These are phyloP conservation scores for Metarhizium anisopliae DNA, from an alignment of 2,329 filamentous ascomycete genomes.

Conservation along the genomic window DNA sequence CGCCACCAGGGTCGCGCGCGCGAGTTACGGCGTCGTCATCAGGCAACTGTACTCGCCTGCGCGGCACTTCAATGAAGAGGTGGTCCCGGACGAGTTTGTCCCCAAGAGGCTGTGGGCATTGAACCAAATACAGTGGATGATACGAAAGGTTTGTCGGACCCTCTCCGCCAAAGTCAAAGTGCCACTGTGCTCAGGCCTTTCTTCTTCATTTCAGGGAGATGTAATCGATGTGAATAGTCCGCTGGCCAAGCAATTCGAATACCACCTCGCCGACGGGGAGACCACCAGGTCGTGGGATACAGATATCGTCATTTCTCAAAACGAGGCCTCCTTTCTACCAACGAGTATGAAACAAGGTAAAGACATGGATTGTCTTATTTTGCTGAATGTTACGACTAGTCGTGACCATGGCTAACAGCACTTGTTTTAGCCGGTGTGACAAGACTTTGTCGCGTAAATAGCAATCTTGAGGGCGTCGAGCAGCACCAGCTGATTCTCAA, in stretches of 20 bases:
- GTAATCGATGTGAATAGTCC: constrained; percentile 24
- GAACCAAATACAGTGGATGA: constrained; percentile 34
- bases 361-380: not conserved
- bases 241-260: constrained; percentile 25
- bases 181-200: too few relatives aligned
- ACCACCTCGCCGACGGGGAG: constrained; percentile 22
- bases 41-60: constrained; percentile 26
- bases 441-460: constrained; percentile 30
- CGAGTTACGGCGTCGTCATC: constrained; percentile 33
- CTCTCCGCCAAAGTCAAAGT: too few relatives aligned
- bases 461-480: constrained; percentile 29
- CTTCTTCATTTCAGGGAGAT: constrained; percentile 29
- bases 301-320: constrained; percentile 29
- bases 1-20: constrained; percentile 29
- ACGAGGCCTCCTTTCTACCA: constrained; percentile 26
- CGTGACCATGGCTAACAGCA: not conserved
- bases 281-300: constrained; percentile 27
- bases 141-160: constrained; percentile 29
- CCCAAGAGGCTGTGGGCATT: constrained; percentile 29
- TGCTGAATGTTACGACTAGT: not conserved
- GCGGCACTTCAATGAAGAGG: constrained; percentile 25
- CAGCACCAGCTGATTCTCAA: constrained; percentile 29
- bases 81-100: too few relatives aligned
- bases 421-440: constrained; percentile 22
- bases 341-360: constrained; percentile 28